Evolutionary conservation across 2,329 filamentous ascomycete genomes (phyloP), one percentile per base, ranked within the genome.

Genomic region (Ceratocystis smalleyi): DNA sequence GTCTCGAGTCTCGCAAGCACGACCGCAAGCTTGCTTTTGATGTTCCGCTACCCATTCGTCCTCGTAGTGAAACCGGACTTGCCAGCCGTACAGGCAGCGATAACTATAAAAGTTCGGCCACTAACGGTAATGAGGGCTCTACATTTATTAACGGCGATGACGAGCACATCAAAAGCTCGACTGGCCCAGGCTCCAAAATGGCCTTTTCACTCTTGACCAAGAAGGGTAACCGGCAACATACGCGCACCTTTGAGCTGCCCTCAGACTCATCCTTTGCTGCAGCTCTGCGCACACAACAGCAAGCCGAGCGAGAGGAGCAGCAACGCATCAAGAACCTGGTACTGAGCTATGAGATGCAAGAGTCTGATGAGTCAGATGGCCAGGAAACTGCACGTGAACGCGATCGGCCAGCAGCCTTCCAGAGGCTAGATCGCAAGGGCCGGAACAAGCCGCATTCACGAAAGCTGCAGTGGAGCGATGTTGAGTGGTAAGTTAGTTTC

Each of bases 311-410:
- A 63, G 94, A 96, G 72, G 95, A 99, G 74, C 92, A 99, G 74
- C 91, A 96, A 74, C 88, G 94, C 68, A 99, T 99, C 83, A 99
- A 99, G 78, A 96, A 90, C 71, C 80, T 99, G 57, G 94, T 99
- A 63, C 79, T 99, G 69, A 97, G 96, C 75, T 95, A 96, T 72
- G 94, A 99, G 75, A 83, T 96, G 72, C 85, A 89, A 62, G 91
- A 95, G 71, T 86, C 79, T 69, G 89, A 95, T 72, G 86, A 91
- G 68, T 76, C 80, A 71, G 88, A 94, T 78, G 86, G 90, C 12
- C 62, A 45, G 22, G 62, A 59, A 49, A 43, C 22, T 15, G 59
- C 27, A 30, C 57, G 35, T 3, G 64, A 76, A 65, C 73, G 77
- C 70, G 81, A 84, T 49, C 79, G 79, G 70, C 73, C 76, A 43